Percentiles rank a stretch among this genome's conserved stretches.
Conservation (phyloP, 2,329 filamentous ascomycete genomes). For the Apiospora saccharicola region DNA sequence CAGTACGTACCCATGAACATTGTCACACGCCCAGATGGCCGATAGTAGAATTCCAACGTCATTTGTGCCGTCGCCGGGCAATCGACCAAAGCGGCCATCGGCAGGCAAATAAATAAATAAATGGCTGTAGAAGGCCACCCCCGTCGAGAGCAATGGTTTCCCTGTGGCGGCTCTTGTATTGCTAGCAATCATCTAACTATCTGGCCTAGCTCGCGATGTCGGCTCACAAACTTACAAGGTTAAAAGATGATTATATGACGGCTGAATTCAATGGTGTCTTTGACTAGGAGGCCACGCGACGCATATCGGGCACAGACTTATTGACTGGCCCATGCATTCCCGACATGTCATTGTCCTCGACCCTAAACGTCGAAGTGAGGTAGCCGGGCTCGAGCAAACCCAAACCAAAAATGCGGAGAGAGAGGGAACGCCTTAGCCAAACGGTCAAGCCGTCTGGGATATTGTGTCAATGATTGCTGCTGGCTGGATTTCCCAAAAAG, state of each 20-base stretch:
- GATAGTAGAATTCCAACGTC: slow-evolving; percentile 6
- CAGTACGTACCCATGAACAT: slow-evolving; percentile 8
- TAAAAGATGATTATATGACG: slow-evolving; percentile 8
- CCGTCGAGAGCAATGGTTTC: background rate
- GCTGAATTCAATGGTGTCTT: slow-evolving; percentile 20
- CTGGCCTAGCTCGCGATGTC: background rate
- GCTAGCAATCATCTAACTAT: slow-evolving; percentile 4
- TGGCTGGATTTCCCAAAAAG: slow-evolving; percentile 17
- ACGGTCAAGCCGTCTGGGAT: slow-evolving; percentile 5
- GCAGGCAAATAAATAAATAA: background rate
- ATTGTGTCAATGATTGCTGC: slow-evolving; percentile 9
- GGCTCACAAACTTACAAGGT: slow-evolving; percentile 18
- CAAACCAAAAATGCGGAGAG: slow-evolving; percentile 7
- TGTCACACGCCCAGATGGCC: background rate
- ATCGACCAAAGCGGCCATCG: background rate
- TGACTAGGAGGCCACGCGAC: slow-evolving; percentile 18
- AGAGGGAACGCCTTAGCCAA: slow-evolving; percentile 32
- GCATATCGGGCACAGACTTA: slow-evolving; percentile 20
- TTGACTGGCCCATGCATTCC: slow-evolving; percentile 16
- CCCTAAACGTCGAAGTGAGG: slow-evolving; percentile 15
- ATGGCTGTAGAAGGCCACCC: background rate
- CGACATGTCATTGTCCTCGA: slow-evolving; percentile 18
- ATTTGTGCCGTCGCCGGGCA: background rate
- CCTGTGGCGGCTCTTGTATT: slow-evolving; percentile 9
- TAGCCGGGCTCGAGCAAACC: slow-evolving; percentile 12